These are phyloP conservation scores for Neofusicoccum laricinum DNA, from an alignment of 2,329 filamentous ascomycete genomes.

Conservation along the genomic window DNA sequence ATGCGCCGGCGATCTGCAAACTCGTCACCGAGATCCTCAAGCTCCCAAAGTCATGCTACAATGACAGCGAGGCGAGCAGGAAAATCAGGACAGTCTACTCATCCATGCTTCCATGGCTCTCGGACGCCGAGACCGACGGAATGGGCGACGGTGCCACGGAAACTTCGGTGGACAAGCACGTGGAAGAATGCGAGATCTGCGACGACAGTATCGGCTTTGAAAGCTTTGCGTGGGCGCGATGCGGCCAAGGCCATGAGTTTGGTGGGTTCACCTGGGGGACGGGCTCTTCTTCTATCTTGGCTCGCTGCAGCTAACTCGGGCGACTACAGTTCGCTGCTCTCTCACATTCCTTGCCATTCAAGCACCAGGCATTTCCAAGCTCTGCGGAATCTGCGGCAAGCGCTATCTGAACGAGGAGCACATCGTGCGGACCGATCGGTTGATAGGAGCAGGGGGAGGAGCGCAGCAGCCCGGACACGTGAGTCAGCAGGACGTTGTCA, in stretches of 20 bases:
- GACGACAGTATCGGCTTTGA: constrained; percentile 46
- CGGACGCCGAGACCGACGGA: background rate
- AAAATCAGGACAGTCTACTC: constrained; percentile 12
- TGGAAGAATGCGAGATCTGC: constrained; percentile 55
- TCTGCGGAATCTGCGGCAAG: constrained; percentile 51
- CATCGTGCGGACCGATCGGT: constrained; percentile 19
- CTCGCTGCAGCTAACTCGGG: background rate
- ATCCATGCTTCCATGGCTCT: constrained; percentile 9
- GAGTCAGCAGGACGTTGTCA: background rate
- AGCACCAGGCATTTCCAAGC: constrained; percentile 52
- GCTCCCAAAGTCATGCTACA: constrained; percentile 2
- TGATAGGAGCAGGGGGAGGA: background rate
- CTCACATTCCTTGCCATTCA: constrained; percentile 56
- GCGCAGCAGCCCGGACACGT: background rate
- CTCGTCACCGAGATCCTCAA: constrained; percentile 6
- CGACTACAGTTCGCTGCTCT: constrained; percentile 47
- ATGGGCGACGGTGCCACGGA: background rate
- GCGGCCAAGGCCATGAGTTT: constrained; percentile 52
- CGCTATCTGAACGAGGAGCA: constrained; percentile 48
- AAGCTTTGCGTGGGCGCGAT: constrained; percentile 46
- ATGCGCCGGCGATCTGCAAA: background rate
- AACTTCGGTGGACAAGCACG: constrained; percentile 18
- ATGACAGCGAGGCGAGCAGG: background rate
- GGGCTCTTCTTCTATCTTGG: background rate
- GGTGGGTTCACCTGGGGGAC: constrained; percentile 30